A percentile compares a stretch with the other conserved stretches of the same genome.
Evolutionary conservation across 345 rosid species (phyloP).

Genomic region (Acer campestre): DNA sequence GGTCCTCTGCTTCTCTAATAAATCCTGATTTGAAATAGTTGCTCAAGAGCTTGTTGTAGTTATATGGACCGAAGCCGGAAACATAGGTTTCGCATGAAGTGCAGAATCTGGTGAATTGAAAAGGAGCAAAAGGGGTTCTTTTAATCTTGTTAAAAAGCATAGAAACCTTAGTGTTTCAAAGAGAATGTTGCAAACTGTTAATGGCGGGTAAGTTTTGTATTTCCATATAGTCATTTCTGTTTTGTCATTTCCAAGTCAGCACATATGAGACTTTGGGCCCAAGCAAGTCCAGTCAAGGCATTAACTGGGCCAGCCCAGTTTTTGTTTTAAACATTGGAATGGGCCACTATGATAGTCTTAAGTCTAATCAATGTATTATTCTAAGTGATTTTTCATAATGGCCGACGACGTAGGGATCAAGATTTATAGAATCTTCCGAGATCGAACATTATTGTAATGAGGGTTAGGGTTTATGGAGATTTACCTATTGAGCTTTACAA

Average conservation of each 20-base stretch:
- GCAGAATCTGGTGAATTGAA: constrained; percentile 10
- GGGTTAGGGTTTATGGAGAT: too few relatives aligned
- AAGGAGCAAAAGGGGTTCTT: not conserved
- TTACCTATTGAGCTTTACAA: too few relatives aligned
- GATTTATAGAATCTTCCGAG: too few relatives aligned
- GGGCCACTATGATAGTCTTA: too few relatives aligned
- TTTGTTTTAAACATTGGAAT: not conserved
- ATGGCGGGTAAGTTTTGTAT: constrained; percentile 5
- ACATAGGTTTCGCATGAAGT: not conserved
- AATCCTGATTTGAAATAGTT: constrained; percentile 26
- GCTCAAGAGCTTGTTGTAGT: constrained; percentile 28
- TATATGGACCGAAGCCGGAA: not conserved
- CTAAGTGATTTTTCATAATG: too few relatives aligned
- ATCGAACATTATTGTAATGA: too few relatives aligned
- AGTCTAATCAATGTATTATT: too few relatives aligned
- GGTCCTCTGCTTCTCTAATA: constrained; percentile 33
- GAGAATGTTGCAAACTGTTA: not conserved
- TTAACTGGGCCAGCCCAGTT: not conserved
- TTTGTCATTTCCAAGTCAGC: not conserved
- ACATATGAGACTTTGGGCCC: too few relatives aligned
- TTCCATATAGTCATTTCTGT: not conserved
- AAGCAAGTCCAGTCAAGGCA: not conserved
- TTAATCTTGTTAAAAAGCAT: constrained; percentile 21
- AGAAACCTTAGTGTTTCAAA: not conserved
- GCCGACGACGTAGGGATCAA: too few relatives aligned